These are phyloP conservation scores for Fusarium sp. DNA, from an alignment of 2,329 filamentous ascomycete genomes.

Conservation along the genomic window DNA sequence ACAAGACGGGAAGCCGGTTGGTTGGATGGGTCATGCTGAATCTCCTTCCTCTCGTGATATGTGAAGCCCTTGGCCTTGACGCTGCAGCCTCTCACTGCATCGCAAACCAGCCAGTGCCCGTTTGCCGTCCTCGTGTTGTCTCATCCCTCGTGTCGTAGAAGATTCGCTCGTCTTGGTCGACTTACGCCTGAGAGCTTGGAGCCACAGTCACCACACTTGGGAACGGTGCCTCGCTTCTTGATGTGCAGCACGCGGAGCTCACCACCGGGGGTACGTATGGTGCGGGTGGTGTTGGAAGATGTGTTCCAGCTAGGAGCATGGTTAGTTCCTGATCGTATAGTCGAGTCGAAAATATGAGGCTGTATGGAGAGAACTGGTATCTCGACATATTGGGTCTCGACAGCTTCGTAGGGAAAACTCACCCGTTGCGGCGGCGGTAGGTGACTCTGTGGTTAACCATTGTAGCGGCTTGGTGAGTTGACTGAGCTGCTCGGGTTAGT, in stretches of 20 bases:
- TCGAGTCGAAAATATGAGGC: constrained; percentile 17
- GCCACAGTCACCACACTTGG: constrained; percentile 99
- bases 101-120: not conserved
- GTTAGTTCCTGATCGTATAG: constrained; percentile 21
- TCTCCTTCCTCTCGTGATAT: not conserved
- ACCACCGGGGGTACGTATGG: constrained; percentile 96
- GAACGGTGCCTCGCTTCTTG: constrained; percentile 98
- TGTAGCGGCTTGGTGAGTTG: constrained; percentile 53
- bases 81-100: not conserved
- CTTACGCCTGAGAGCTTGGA: constrained; percentile 97
- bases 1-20: not conserved
- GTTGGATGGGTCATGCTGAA: not conserved
- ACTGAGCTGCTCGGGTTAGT: constrained; percentile 15
- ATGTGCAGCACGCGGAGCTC: constrained; percentile 96
- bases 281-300: constrained; percentile 93
- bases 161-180: constrained; percentile 49
- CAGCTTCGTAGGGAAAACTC: constrained; percentile 55
- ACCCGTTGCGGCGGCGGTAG: constrained; percentile 84
- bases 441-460: constrained; percentile 69
- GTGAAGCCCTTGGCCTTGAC: not conserved
- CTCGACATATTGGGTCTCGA: constrained; percentile 7
- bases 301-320: constrained; percentile 85
- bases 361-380: not conserved
- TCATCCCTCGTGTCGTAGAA: constrained; percentile 24
- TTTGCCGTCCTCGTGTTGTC: constrained; percentile 18